Conservation (phyloP, 2,329 filamentous ascomycete species). For the Penicillium capsulatum region DNA sequence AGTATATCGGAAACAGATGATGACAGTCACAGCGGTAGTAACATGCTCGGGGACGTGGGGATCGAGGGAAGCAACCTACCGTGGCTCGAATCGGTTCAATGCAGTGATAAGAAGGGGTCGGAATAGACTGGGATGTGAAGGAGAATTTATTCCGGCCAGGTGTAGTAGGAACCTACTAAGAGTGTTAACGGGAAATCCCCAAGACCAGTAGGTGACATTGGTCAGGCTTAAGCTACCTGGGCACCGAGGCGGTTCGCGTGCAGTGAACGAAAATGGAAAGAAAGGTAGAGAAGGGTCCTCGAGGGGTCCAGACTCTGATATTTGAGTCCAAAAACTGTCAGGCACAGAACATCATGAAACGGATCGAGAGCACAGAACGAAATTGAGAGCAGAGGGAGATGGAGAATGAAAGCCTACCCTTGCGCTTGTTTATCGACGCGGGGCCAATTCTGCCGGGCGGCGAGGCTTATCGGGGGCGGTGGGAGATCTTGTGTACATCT, state of each 20-base stretch:
- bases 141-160: no score
- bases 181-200: not conserved
- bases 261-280: conserved; percentile 13
- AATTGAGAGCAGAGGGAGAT: conserved; percentile 1
- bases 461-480: conserved; percentile 17
- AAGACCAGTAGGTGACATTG: not conserved
- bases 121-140: no score
- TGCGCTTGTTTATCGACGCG: conserved; percentile 30
- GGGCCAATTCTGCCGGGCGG: conserved; percentile 34
- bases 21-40: no score
- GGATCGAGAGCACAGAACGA: not conserved
- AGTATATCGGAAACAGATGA: not conserved
- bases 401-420: conserved; percentile 16
- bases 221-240: conserved; percentile 3
- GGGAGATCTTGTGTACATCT: no score
- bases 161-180: no score
- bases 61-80: not conserved
- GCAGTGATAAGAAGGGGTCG: not conserved
- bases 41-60: not conserved
- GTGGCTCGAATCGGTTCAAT: not conserved
- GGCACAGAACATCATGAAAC: not conserved
- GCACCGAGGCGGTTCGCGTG: conserved; percentile 2
- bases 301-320: not conserved
- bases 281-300: conserved; percentile 1
- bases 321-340: conserved; percentile 3